A percentile compares a stretch with the other conserved stretches of the same genome.
Conservation (phyloP, 352 stramenopile genomes). For the Phytopythium litorale region DNA sequence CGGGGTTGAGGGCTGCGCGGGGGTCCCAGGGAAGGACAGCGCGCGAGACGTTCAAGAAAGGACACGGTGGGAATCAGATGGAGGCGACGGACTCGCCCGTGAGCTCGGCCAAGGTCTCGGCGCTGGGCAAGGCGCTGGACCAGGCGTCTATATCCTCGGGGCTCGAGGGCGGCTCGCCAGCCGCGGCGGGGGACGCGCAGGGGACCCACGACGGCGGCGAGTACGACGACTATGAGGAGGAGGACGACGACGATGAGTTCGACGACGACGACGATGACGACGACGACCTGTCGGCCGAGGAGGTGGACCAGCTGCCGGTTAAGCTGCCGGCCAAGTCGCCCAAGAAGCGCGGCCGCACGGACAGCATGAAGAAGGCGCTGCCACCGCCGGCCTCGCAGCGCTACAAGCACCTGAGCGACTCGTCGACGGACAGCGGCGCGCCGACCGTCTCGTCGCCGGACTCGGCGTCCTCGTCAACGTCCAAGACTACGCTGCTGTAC, state of each 20-base stretch:
- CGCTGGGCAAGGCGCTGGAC: slow-evolving; percentile 68
- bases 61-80: background rate
- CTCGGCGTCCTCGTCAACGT: slow-evolving; percentile 12
- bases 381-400: slow-evolving; percentile 61
- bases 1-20: background rate
- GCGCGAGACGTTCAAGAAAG: background rate
- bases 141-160: slow-evolving; percentile 66
- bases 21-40: slow-evolving; percentile 6
- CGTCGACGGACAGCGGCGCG: background rate
- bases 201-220: slow-evolving; percentile 1
- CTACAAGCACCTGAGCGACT: slow-evolving; percentile 43
- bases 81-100: slow-evolving; percentile 21
- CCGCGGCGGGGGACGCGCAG: slow-evolving; percentile 12
- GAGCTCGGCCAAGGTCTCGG: slow-evolving; percentile 62
- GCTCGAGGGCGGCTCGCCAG: slow-evolving; percentile 9
- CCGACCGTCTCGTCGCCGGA: slow-evolving; percentile 9
- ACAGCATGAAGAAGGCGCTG: slow-evolving; percentile 79
- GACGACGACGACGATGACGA: slow-evolving; percentile 13
- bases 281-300: slow-evolving; percentile 6
- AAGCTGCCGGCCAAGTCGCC: slow-evolving; percentile 53
- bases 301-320: slow-evolving; percentile 3
- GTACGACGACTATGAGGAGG: slow-evolving; percentile 7
- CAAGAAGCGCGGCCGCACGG: slow-evolving; percentile 84
- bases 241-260: slow-evolving; percentile 11
- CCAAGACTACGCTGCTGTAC: slow-evolving; percentile 23